Evolutionary conservation across 2,329 filamentous ascomycete genomes (phyloP).

Genomic region (Xylariaceae sp.): DNA sequence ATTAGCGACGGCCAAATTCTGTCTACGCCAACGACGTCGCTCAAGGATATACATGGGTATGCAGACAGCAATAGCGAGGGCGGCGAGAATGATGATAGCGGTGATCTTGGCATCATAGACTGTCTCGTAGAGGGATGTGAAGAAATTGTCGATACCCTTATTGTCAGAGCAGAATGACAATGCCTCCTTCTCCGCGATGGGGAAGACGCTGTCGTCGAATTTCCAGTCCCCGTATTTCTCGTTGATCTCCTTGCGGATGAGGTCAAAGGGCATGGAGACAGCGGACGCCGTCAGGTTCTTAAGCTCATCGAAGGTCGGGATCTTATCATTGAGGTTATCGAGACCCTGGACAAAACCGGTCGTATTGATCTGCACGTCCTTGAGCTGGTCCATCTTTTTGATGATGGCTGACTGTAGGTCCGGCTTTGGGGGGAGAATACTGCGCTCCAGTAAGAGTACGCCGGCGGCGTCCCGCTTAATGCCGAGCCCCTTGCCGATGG

Average conservation of each 20-base stretch:
- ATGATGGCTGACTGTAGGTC: slow-evolving; percentile 56
- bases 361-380: slow-evolving; percentile 62
- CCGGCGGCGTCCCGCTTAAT: slow-evolving; percentile 1
- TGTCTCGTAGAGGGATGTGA: slow-evolving; percentile 62
- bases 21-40: slow-evolving; percentile 67
- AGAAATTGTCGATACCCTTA: slow-evolving; percentile 77
- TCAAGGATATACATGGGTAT: slow-evolving; percentile 77
- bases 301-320: slow-evolving; percentile 79
- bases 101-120: slow-evolving; percentile 65
- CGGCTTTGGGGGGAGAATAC: slow-evolving; percentile 27
- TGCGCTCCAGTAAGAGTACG: background rate
- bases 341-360: slow-evolving; percentile 64
- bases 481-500: slow-evolving; percentile 36
- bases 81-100: slow-evolving; percentile 68
- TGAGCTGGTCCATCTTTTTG: slow-evolving; percentile 42
- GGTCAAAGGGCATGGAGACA: slow-evolving; percentile 73
- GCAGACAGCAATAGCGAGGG: slow-evolving; percentile 67
- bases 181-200: slow-evolving; percentile 74
- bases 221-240: slow-evolving; percentile 64
- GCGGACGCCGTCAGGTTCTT: slow-evolving; percentile 73
- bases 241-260: slow-evolving; percentile 69
- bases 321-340: slow-evolving; percentile 65
- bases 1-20: slow-evolving; percentile 63
- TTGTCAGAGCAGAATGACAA: slow-evolving; percentile 87
- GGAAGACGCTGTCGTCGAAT: slow-evolving; percentile 74